Evolutionary conservation across 2,329 filamentous ascomycete genomes (phyloP).

Genomic region (Didymosphaeria variabile): DNA sequence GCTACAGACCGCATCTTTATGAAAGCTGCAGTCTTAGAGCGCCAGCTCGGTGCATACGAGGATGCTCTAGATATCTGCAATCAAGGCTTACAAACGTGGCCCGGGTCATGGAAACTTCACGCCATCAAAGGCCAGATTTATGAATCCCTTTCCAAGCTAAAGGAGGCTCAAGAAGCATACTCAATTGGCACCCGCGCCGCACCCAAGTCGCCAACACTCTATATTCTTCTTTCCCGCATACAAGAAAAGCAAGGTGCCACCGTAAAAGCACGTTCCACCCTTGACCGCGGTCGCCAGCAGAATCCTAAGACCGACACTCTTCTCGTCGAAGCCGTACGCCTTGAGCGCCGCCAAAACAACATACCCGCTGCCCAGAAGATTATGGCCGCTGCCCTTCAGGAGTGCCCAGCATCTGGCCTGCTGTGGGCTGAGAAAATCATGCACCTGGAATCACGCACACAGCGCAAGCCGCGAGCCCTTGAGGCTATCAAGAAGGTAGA

Average conservation of each 20-base stretch:
- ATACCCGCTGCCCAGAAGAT: conserved; percentile 83
- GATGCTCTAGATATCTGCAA: conserved; percentile 87
- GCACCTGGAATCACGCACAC: conserved; percentile 89
- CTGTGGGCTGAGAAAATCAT: conserved; percentile 96
- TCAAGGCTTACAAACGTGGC: conserved; percentile 86
- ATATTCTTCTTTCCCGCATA: conserved; percentile 86
- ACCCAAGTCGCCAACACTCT: conserved; percentile 83
- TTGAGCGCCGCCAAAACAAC: conserved; percentile 89
- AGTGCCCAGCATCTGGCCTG: conserved; percentile 85
- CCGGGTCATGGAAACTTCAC: conserved; percentile 86
- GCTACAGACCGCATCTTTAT: conserved; percentile 97
- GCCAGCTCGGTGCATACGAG: conserved; percentile 80
- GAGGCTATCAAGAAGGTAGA: conserved; percentile 98
- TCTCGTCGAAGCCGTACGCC: conserved; percentile 92
- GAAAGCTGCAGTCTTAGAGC: conserved; percentile 93
- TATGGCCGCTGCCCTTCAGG: conserved; percentile 92
- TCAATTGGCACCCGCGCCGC: conserved; percentile 87
- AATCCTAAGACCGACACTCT: conserved; percentile 85
- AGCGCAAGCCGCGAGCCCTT: conserved; percentile 87
- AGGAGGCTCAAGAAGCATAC: conserved; percentile 90
- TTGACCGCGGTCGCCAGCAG: conserved; percentile 88
- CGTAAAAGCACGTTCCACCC: conserved; percentile 91
- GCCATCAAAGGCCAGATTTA: conserved; percentile 99
- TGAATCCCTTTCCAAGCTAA: conserved; percentile 78
- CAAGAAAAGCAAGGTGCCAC: conserved; percentile 85